phyloP scores from a whole-genome alignment of 371 early-diverging fungal genomes.

The Mucor lusitanicus region DNA sequence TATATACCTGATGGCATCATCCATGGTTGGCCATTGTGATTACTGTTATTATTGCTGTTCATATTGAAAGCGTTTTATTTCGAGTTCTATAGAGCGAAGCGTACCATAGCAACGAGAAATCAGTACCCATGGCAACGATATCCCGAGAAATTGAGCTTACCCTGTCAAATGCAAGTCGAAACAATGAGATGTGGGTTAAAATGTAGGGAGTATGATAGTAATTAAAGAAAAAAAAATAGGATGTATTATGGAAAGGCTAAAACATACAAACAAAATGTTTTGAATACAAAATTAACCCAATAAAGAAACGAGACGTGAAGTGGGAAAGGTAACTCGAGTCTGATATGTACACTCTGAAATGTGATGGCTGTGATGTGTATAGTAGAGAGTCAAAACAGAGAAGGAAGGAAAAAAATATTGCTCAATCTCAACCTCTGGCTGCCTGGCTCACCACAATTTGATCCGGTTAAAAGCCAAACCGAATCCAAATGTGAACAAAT shows the following conservation, averaged over 20 bases:
- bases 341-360: not conserved
- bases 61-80: not conserved
- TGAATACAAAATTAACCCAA: not conserved
- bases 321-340: not conserved
- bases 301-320: not conserved
- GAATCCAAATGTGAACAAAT: not conserved
- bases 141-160: not conserved
- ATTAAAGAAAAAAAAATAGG: not conserved
- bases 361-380: not conserved
- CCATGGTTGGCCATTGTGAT: conserved; percentile 8
- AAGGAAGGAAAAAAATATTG: not conserved
- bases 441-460: no score
- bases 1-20: conserved; percentile 10
- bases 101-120: not conserved
- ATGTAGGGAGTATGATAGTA: not conserved
- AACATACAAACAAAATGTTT: not conserved
- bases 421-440: no score
- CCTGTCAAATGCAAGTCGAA: conserved; percentile 6
- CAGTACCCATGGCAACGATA: not conserved
- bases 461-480: conserved; percentile 1
- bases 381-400: not conserved
- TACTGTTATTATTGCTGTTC: conserved; percentile 10
- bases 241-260: not conserved
- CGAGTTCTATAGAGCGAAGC: not conserved
- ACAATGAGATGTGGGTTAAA: not conserved